These are phyloP conservation scores for Fusarium sp. DNA, from an alignment of 2,329 filamentous ascomycete genomes.

Conservation along the genomic window DNA sequence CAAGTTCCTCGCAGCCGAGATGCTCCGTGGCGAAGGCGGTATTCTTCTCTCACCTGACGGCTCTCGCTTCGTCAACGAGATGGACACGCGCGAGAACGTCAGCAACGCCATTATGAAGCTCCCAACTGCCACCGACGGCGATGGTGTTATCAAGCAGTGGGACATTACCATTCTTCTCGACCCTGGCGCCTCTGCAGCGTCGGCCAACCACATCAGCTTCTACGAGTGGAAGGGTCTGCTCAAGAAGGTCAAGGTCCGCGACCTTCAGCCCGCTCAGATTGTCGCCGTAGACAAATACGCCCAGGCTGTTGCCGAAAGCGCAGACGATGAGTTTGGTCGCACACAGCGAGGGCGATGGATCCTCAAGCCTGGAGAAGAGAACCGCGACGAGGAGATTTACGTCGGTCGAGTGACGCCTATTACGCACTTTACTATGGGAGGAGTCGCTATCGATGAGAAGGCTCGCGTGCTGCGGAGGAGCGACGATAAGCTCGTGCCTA, in stretches of 20 bases:
- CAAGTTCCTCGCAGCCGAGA: constrained; percentile 73
- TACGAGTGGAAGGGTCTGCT: constrained; percentile 72
- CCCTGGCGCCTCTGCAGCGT: constrained; percentile 64
- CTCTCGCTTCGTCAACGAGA: constrained; percentile 69
- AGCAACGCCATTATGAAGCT: constrained; percentile 62
- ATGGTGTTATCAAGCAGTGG: constrained; percentile 62
- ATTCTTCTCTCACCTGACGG: constrained; percentile 62
- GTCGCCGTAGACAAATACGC: constrained; percentile 62
- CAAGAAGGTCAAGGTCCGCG: constrained; percentile 63
- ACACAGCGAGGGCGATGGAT: constrained; percentile 66
- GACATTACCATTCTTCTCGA: constrained; percentile 68
- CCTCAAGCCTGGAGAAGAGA: constrained; percentile 56
- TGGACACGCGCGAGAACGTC: constrained; percentile 68
- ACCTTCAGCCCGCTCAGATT: constrained; percentile 56
- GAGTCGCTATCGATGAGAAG: constrained; percentile 65
- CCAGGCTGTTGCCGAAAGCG: constrained; percentile 53
- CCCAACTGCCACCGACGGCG: constrained; percentile 45
- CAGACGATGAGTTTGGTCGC: constrained; percentile 59
- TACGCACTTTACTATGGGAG: constrained; percentile 75
- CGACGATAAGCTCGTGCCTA: constrained; percentile 53
- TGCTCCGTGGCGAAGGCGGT: constrained; percentile 71
- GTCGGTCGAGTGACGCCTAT: constrained; percentile 71
- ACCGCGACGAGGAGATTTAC: constrained; percentile 64
- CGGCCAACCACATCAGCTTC: constrained; percentile 68
- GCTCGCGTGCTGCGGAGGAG: constrained; percentile 60